phyloP scores from a whole-genome alignment of 2,329 filamentous ascomycete species.

The Bimuria novae-zelandiae region DNA sequence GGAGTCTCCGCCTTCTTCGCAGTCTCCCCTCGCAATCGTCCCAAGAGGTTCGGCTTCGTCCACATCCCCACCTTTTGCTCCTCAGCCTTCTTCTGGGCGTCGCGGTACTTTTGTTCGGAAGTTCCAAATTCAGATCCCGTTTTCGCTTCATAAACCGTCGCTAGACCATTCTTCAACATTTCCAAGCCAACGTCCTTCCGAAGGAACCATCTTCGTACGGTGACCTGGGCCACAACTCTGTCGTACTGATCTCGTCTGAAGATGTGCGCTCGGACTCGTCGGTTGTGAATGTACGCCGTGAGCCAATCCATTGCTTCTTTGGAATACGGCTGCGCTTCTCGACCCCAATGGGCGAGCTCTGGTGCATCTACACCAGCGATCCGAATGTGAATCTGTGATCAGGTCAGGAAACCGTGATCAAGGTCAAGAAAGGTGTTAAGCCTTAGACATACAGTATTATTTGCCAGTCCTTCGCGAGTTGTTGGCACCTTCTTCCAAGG shows the following conservation, averaged over 20 bases:
- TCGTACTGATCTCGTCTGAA: constrained; percentile 91
- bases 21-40: constrained; percentile 54
- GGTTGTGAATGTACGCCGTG: constrained; percentile 69
- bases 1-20: constrained; percentile 73
- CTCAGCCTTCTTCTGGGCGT: constrained; percentile 62
- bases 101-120: constrained; percentile 64
- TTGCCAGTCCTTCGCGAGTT: constrained; percentile 69
- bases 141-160: constrained; percentile 94
- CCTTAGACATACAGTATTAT: constrained; percentile 68
- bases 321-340: constrained; percentile 81
- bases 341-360: constrained; percentile 89
- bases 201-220: constrained; percentile 68
- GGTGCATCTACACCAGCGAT: constrained; percentile 93
- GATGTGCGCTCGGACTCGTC: constrained; percentile 79
- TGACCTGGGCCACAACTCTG: constrained; percentile 84
- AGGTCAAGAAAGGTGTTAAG: constrained; percentile 14
- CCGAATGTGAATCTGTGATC: constrained; percentile 76
- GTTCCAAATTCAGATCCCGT: constrained; percentile 85
- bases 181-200: constrained; percentile 83
- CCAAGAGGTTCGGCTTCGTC: constrained; percentile 55
- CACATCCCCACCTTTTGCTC: constrained; percentile 64
- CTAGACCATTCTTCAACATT: constrained; percentile 83
- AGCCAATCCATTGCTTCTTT: constrained; percentile 83
- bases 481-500: constrained; percentile 71
- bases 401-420: background rate